Evolutionary conservation across 805 yeast species (phyloP).

Genomic region (Candida andamanensis): DNA sequence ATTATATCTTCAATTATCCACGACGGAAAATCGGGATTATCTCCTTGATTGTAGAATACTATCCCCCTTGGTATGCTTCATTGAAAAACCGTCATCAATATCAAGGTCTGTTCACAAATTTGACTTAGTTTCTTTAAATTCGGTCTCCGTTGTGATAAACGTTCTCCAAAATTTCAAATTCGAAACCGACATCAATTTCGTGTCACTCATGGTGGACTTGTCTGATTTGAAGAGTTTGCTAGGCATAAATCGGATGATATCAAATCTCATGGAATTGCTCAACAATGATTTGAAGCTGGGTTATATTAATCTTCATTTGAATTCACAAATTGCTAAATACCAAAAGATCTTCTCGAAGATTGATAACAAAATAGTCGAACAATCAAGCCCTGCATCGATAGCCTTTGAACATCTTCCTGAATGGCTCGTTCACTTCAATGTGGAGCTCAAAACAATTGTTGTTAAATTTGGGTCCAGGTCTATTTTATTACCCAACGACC

Average conservation of each 20-base stretch:
- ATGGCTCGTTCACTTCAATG: conserved; percentile 27
- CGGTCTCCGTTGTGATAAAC: conserved; percentile 9
- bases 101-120: not conserved
- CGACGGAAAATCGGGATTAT: conserved; percentile 28
- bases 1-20: conserved; percentile 27
- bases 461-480: conserved; percentile 35
- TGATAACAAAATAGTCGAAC: not conserved
- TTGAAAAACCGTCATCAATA: conserved; percentile 17
- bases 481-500: conserved; percentile 26
- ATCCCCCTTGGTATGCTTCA: conserved; percentile 26
- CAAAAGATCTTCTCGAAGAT: conserved; percentile 3
- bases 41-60: conserved; percentile 29
- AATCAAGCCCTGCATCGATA: not conserved
- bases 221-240: conserved; percentile 24
- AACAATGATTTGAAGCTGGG: conserved; percentile 24
- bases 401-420: conserved; percentile 24
- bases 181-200: conserved; percentile 16
- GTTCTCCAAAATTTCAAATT: conserved; percentile 26
- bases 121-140: conserved; percentile 2
- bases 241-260: conserved; percentile 28
- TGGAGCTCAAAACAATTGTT: conserved; percentile 13
- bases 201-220: conserved; percentile 20
- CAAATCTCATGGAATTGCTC: conserved; percentile 19
- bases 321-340: conserved; percentile 16
- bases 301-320: conserved; percentile 21